A percentile compares a stretch with the other conserved stretches of the same genome.
Conservation (phyloP, 441 rosid species). For the Erodium texanum region DNA sequence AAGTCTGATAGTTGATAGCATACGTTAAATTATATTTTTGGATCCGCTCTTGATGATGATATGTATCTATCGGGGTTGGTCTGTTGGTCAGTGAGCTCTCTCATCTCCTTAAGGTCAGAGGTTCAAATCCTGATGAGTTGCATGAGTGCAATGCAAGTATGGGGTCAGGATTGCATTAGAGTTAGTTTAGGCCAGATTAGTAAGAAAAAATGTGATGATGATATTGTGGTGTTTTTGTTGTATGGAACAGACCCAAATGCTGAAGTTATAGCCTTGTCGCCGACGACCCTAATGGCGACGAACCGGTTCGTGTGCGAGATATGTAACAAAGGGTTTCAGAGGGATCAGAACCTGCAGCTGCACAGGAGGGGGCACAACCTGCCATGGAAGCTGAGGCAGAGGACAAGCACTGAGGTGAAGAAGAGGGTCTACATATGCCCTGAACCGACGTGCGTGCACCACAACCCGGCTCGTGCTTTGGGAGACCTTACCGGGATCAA, state of each 20-base stretch:
- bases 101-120: no score
- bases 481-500: constrained; percentile 47
- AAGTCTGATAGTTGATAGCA: no score
- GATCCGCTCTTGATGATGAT: no score
- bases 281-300: constrained; percentile 43
- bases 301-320: constrained; percentile 45
- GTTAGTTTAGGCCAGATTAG: no score
- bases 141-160: no score
- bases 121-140: no score
- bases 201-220: no score
- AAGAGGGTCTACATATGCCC: constrained; percentile 47
- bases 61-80: no score
- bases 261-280: constrained; percentile 41
- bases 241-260: constrained; percentile 31
- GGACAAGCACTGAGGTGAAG: constrained; percentile 31
- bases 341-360: constrained; percentile 27
- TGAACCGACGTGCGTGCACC: constrained; percentile 39
- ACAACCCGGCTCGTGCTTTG: constrained; percentile 38
- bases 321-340: constrained; percentile 33
- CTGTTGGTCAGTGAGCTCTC: no score
- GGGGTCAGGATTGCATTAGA: no score
- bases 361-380: constrained; percentile 36
- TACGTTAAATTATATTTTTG: no score
- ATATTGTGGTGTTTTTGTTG: neutral
- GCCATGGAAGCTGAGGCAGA: constrained; percentile 44